These are phyloP conservation scores for Pseudozyma flocculosa DNA, from an alignment of 1,284 basidiomycete genomes.

Conservation along the genomic window DNA sequence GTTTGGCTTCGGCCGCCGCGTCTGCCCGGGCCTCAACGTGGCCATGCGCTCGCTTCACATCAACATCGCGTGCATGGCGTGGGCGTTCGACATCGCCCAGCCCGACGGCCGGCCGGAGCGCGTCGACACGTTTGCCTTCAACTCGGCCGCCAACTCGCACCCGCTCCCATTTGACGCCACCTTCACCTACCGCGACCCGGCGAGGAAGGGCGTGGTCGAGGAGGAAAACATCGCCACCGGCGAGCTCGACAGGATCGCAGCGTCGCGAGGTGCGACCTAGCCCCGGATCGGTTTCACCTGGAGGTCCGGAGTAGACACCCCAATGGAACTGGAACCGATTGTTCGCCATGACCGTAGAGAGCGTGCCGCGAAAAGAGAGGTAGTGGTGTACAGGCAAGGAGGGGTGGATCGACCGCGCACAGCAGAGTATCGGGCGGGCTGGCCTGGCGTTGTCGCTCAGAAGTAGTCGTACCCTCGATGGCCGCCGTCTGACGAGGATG, in stretches of 20 bases:
- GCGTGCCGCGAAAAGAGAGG: too few species aligned
- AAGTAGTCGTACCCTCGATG: too few species aligned
- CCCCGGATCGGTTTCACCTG: too few species aligned
- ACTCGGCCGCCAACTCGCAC: constrained; percentile 26
- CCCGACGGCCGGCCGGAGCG: constrained; percentile 5
- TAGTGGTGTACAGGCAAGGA: too few species aligned
- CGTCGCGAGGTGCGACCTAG: too few species aligned
- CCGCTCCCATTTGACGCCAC: constrained; percentile 19
- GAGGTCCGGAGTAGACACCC: too few species aligned
- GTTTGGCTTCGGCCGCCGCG: constrained; percentile 52
- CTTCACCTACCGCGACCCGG: constrained; percentile 2
- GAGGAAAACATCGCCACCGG: constrained; percentile 8
- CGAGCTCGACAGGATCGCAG: constrained; percentile 5
- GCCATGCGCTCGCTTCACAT: constrained; percentile 58
- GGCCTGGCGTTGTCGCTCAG: too few species aligned
- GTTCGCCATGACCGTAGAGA: too few species aligned
- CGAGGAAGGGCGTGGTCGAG: constrained; percentile 1
- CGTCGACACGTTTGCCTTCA: constrained; percentile 27
- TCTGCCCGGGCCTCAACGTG: constrained; percentile 59
- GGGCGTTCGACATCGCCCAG: constrained; percentile 53
- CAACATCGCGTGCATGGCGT: constrained; percentile 55
- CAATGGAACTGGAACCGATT: too few species aligned
- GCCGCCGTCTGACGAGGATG: too few species aligned
- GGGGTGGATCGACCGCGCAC: too few species aligned
- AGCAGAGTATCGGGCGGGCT: too few species aligned